Percentiles rank a stretch among this genome's conserved stretches.
phyloP scores from a whole-genome alignment of 768 basidiomycete genomes.

The Leccinum uliginosum region DNA sequence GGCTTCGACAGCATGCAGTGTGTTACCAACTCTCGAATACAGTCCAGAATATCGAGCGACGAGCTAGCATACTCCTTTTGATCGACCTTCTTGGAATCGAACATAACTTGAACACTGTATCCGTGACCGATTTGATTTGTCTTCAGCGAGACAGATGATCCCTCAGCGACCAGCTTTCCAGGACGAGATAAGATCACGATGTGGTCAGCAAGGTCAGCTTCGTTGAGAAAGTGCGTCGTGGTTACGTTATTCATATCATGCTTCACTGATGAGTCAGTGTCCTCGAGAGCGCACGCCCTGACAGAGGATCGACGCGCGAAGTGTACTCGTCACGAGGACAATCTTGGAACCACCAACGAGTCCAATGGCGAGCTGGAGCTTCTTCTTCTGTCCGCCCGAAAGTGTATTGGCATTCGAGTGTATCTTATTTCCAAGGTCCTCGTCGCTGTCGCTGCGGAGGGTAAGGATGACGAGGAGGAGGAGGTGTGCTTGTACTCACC shows the following conservation, averaged over 20 bases:
- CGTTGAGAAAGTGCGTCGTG: slow-evolving; percentile 80
- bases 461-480: too few species aligned
- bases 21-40: slow-evolving; percentile 44
- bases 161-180: slow-evolving; percentile 68
- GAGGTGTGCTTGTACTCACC: too few species aligned
- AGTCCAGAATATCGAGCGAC: slow-evolving; percentile 34
- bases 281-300: slow-evolving; percentile 73
- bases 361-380: slow-evolving; percentile 79
- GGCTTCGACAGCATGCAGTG: slow-evolving; percentile 38
- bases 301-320: slow-evolving; percentile 78
- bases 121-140: slow-evolving; percentile 67
- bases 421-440: slow-evolving; percentile 64
- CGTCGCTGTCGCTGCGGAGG: too few species aligned
- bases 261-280: slow-evolving; percentile 63
- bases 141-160: slow-evolving; percentile 72
- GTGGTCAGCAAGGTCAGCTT: slow-evolving; percentile 74
- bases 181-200: slow-evolving; percentile 74
- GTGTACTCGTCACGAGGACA: slow-evolving; percentile 69
- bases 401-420: slow-evolving; percentile 61
- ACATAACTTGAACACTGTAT: slow-evolving; percentile 57
- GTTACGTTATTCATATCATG: slow-evolving; percentile 67
- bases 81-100: slow-evolving; percentile 32
- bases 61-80: slow-evolving; percentile 16
- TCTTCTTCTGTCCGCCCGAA: slow-evolving; percentile 79
- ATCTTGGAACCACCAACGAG: slow-evolving; percentile 71